Percentiles rank a stretch among this genome's conserved stretches.
Conservation (phyloP, 2,329 filamentous ascomycete species). For the Diaporthe ampelina region DNA sequence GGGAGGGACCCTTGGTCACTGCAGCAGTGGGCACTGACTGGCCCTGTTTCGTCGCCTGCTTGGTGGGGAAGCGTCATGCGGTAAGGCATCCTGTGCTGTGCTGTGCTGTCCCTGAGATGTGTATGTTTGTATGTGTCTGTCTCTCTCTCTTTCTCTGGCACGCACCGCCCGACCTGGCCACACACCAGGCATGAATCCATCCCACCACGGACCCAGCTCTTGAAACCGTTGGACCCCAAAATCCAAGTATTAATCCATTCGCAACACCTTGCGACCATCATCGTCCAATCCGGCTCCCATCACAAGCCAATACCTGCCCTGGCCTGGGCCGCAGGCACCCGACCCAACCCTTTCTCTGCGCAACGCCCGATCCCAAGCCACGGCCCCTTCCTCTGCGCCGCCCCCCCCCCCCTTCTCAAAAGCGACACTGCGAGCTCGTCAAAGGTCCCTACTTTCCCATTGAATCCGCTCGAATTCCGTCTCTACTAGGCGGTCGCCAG, state of each 20-base stretch:
- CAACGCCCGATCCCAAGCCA: neutral
- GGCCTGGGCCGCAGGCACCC: constrained; percentile 27
- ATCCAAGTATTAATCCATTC: constrained; percentile 6
- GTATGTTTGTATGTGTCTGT: neutral
- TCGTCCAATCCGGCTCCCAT: constrained; percentile 21
- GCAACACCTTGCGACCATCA: constrained; percentile 4
- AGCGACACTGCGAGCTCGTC: constrained; percentile 8
- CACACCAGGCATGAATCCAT: constrained; percentile 29
- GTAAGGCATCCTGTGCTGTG: neutral
- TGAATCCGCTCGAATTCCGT: constrained; percentile 14
- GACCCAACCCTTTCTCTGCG: constrained; percentile 14
- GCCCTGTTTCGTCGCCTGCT: constrained; percentile 16
- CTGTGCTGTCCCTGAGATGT: constrained; percentile 24
- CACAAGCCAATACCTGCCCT: constrained; percentile 2
- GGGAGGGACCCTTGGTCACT: constrained; percentile 7
- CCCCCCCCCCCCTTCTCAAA: neutral
- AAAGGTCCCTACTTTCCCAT: neutral
- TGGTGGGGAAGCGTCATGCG: constrained; percentile 29
- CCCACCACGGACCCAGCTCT: constrained; percentile 29
- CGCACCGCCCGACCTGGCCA: neutral
- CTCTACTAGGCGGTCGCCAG: neutral
- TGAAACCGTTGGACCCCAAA: constrained; percentile 23
- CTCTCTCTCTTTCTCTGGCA: no score
- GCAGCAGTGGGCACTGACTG: constrained; percentile 10
- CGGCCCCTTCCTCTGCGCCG: constrained; percentile 1